Base-by-base conservation (phyloP, 257 asterid species). In the Ballota nigra region DNA sequence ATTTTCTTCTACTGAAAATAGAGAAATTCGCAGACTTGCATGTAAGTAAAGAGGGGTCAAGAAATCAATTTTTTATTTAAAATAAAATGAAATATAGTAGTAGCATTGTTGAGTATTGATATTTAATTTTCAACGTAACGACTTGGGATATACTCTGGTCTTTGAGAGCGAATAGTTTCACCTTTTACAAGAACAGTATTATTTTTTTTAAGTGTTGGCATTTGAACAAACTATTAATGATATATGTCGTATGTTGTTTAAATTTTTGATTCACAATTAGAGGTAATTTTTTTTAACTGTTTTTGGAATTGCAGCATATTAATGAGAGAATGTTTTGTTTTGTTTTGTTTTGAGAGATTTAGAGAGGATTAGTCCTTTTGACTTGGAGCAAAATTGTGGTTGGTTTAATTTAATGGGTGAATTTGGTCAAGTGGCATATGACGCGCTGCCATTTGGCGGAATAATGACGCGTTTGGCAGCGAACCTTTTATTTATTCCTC, bases 1-100 rank as follows among this genome's bases (percentile, higher is more conserved):
- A 9, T 8, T 36, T 34, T 36, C n/a, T n/a, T 36, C 12, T 41
- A 41, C 15, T 40, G 47, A 40, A 10, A 40, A 38, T n/a, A 40
- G 13, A 11, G 49, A 41, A 41, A 40, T 24, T 58, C 61, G 34
- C 33, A 51, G 41, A 38, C 60, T 28, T 51, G 76, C 69, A 71
- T 36, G 43, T 36, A 36, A 3, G 38, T 29, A 6, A 8, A 12
- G 10, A 9, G 43, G 43, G 12, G 43, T 33, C 12, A 36, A 36
- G 43, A 36, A 8, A 2, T 31, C 34, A 31, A 31, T 31, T 26
- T 26, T 1, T 36, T 36, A 36, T 33, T 33, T 33, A 36, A 7
- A 1, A 36, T 0, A 7, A 41, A 13, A 13, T 43, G 29, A 4
- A 33, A 6, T 33, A 33, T 33, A 33, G 38, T 43, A 41, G 6